Conservation (phyloP, 495 filamentous ascomycete genomes). For the Penicillium cosmopolitanum region DNA sequence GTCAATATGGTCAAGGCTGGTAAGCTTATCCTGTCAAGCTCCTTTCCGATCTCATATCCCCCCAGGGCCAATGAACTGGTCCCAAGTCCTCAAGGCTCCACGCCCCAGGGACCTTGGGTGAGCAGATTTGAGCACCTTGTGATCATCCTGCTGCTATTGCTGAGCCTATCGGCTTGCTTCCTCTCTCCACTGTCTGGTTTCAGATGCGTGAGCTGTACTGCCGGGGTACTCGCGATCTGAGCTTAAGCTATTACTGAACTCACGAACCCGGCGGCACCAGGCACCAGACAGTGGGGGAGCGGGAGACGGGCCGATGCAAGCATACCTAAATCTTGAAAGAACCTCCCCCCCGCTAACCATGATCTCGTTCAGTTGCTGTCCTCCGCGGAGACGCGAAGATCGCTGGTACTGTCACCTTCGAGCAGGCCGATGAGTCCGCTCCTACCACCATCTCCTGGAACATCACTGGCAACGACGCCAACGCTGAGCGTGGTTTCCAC, state of each 20-base stretch:
- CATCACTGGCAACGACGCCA: constrained; percentile 89
- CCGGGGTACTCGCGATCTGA: constrained; percentile 7
- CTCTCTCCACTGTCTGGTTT: constrained; percentile 18
- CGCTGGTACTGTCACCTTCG: constrained; percentile 89
- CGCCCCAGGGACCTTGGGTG: constrained; percentile 47
- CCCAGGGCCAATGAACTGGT: constrained; percentile 12
- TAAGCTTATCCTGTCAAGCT: constrained; percentile 47
- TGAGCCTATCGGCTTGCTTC: constrained; percentile 40
- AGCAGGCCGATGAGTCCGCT: constrained; percentile 78
- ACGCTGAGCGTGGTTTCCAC: constrained; percentile 96
- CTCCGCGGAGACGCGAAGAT: constrained; percentile 96
- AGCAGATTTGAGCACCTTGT: constrained; percentile 61
- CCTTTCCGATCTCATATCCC: not conserved
- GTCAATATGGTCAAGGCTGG: constrained; percentile 95
- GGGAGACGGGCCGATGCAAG: constrained; percentile 4
- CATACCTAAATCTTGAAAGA: not conserved
- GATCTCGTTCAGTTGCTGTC: constrained; percentile 71
- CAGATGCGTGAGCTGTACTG: not conserved
- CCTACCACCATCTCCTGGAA: constrained; percentile 89
- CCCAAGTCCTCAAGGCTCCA: constrained; percentile 31
- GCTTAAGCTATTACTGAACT: not conserved
- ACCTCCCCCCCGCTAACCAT: constrained; percentile 6
- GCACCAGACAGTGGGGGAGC: not conserved
- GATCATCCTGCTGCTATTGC: constrained; percentile 18
- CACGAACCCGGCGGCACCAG: not conserved